Base-by-base conservation (phyloP, 2,329 filamentous ascomycete genomes). In the Apiospora hydei region DNA sequence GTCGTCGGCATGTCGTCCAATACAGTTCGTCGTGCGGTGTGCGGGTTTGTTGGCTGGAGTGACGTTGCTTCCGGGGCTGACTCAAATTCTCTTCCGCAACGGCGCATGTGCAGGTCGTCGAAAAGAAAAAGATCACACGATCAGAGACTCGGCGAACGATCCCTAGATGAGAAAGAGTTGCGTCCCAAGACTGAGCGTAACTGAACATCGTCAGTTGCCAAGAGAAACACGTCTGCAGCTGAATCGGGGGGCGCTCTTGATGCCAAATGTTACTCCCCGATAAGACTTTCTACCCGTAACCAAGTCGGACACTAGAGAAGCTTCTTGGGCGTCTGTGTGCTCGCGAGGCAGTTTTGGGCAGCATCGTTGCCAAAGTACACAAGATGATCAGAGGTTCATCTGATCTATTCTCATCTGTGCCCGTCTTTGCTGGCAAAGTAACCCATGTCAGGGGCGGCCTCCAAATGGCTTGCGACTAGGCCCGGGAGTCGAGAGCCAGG, bases 141-240 rank as follows among this genome's bases (percentile, higher is more conserved):
- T 24, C 30, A 13, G 7, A 38, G 57, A 14, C 57, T 64, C 57
- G 57, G 57, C 8, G 34, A 41, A 41, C 21, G 18, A 41, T 41
- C 18, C 57, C 30, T 6, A 64, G 30, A 64, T n/a, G 21, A 64
- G 57, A 64, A 64, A 64, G 18, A 14, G 18, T 64, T 64, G 34
- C 57, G 57, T 21, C 21, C 57, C 57, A 64, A 64, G 57, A 24
- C 57, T 41, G 57, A 41, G 57, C 57, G 34, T 34, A n/a, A 41
- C 34, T 13, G 34, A 11, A n/a, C 8, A 41, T 41, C 34, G 30
- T 41, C 57, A 64, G 34, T 64, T 64, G 57, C 57, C 57, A 64
- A 64, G 57, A 41, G 21, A n/a, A 5, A n/a, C 10, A 4, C 13
- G 34, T 21, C 21, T n/a, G 10, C 34, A n/a, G 30, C 18, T 41